Base-by-base conservation (phyloP, 2,329 filamentous ascomycete genomes). In the Nothophoma quercina region DNA sequence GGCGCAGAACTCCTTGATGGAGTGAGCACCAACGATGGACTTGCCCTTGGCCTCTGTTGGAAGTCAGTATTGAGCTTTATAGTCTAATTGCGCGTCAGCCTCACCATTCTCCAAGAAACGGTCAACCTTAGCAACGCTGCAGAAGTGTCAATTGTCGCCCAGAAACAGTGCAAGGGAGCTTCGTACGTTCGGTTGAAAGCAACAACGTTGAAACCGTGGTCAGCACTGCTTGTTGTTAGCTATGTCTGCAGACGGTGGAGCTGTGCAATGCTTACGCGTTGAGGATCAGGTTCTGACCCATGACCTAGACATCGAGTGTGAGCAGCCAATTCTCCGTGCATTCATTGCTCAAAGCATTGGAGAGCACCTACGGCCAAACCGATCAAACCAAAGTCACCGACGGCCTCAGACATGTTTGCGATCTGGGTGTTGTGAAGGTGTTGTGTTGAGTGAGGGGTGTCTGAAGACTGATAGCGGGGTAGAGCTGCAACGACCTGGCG, bases 21-120 rank as follows among this genome's bases (percentile, higher is more conserved):
- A 90, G 82, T 96, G 88, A 70, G 95, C 93, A 77, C 95, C 95
- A 64, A 97, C 86, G 70, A 99, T 89, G 71, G 91, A 89, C 86
- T 96, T 97, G 83, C 93, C 87, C 72, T 75, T 76, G 68, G 78
- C 75, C 77, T 80, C 78, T 74, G 63, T 55, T 59, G 1, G n/a
- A 21, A 25, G 59, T 80, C 68, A 71, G 63, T 47, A 32, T 23
- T 18, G 18, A 21, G 26, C 19, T 42, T 39, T 33, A 9, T 15
- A 26, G 19, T n/a, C 12, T 33, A 26, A 16, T 2, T 15, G 18
- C 26, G 29, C 12, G 30, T 32, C 29, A 39, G 55, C 18, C 53
- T 42, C 71, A 72, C 71, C 71, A 80, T 96, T 93, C 64, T 83
- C 88, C 67, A 96, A 81, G 86, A 96, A 96, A 69, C 85, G 85